Evolutionary conservation across 2,329 filamentous ascomycete genomes (phyloP).

Genomic region (Dactylellina leptospora): DNA sequence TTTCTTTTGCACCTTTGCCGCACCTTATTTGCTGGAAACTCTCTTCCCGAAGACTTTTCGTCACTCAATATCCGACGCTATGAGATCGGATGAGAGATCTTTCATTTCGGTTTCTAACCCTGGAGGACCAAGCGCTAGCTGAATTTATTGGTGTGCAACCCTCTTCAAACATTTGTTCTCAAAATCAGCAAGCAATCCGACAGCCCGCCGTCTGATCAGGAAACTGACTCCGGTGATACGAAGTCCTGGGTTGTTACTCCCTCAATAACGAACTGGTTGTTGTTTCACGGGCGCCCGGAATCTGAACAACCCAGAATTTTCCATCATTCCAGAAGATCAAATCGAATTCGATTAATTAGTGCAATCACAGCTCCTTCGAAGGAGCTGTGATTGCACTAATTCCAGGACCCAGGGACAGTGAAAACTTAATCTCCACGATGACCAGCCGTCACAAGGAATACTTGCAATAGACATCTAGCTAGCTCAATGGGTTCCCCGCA

Average conservation of each 20-base stretch:
- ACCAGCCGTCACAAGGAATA: too few species aligned
- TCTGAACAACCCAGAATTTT: conserved; percentile 35
- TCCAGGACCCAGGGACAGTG: not conserved
- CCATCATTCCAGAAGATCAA: conserved; percentile 50
- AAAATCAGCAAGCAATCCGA: not conserved
- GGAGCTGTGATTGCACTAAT: not conserved
- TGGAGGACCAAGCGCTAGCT: conserved; percentile 42
- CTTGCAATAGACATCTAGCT: too few species aligned
- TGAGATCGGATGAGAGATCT: conserved; percentile 50
- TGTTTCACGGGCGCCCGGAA: conserved; percentile 31
- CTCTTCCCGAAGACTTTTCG: conserved; percentile 6
- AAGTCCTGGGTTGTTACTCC: not conserved
- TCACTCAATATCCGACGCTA: conserved; percentile 1
- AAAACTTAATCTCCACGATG: not conserved
- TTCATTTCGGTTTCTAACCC: conserved; percentile 48
- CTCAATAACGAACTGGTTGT: not conserved
- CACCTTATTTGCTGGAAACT: conserved; percentile 35
- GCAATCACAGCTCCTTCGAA: too few species aligned
- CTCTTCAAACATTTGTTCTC: conserved; percentile 6
- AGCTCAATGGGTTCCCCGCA: too few species aligned
- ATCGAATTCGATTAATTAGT: too few species aligned
- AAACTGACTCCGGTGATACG: conserved; percentile 25
- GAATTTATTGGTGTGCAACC: not conserved
- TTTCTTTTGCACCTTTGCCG: conserved; percentile 26
- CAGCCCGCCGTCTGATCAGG: conserved; percentile 16